Base-by-base conservation (phyloP, 192 early-diverging fungal genomes). In the Radiomyces spectabilis region DNA sequence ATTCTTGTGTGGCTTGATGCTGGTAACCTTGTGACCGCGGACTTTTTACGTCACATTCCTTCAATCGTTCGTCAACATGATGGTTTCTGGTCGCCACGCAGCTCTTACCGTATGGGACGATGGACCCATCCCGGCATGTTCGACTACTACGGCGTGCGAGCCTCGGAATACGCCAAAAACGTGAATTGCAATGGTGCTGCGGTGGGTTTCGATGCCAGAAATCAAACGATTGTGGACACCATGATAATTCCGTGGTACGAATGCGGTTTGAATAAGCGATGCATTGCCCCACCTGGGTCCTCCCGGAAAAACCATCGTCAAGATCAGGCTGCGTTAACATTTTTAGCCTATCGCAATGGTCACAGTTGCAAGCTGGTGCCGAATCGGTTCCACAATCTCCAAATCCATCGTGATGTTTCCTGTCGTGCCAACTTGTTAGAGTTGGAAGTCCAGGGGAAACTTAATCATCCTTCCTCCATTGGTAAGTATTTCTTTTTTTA, bases 281-380 rank as follows among this genome's bases (percentile, higher is more conserved):
- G 77, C 48, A 79, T 79, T 47, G 77, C 77, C 0, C 77, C 74
- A 13, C 31, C 58, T 21, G 77, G 74, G 0, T 73, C 74, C 2
- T 63, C 63, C 1, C 41, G 77, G 5, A 35, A 19, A 1, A 79
- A 79, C 26, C 77, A 79, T 66, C 65, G 77, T 5, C 77, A 79
- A 40, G 77, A 79, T 59, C 77, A 79, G 45, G 77, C 77, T 0
- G 71, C 71, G 0, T 41, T 79, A n/a, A 76, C 74, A 0, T 72
- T 69, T 38, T 48, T 79, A 26, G 66, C 53, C 26, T 71, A 76
- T 53, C 57, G 52, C n/a, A 41, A 51, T 51, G 66, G 66, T 3
- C 44, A 44, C 18, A 38, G 52, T 0, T 79, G 77, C 41, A 45
- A 37, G 18, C 52, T 45, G 0, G 30, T 55, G 18, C 58, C 68